Base-by-base conservation (phyloP, 2,329 filamentous ascomycete genomes). In the Pseudogymnoascus sp. region DNA sequence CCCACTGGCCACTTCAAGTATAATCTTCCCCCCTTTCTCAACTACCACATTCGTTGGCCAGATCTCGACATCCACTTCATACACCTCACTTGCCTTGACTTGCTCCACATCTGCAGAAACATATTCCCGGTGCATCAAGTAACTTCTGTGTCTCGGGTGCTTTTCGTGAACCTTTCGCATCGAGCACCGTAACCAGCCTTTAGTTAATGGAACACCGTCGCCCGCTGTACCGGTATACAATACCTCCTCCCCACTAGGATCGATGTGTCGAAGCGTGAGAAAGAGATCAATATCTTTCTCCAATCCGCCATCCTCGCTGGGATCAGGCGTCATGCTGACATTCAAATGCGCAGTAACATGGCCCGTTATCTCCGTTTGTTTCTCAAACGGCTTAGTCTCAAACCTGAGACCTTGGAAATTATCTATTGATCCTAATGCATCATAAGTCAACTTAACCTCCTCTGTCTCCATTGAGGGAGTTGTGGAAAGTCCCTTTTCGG, bases 371-470 rank as follows among this genome's bases (percentile, higher is more conserved):
- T 39, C 38, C 7, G 38, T 19, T 39, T 39, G 7, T 16, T 19
- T 39, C 38, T 39, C 38, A 39, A 39, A 39, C 38, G 38, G 38
- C 38, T 19, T 39, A 2, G 38, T 19, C n/a, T 39, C n/a, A 39
- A 39, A 39, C 8, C 38, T 39, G n/a, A 39, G 3, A 11, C 39
- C 39, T 12, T 42, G 39, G 19, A 22, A 42, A 22, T 22, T 12
- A 42, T 42, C 39, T 19, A 42, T 22, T 22, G 39, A 42, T 22
- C 39, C 39, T 42, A 42, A 22, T 12, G 39, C 39, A 12, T 42
- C 4, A 42, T 42, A 42, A 22, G 39, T 42, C 39, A 42, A 42
- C 16, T 90, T 76, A 9, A 39, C 7, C 38, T 39, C 38, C 38
- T 39, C 38, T 19, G n/a, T n/a, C n/a, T 39, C 38, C n/a, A 9